Evolutionary conservation across 106 monocot genomes (phyloP), one percentile per base, ranked within the genome.

Genomic region (Posidonia australis): DNA sequence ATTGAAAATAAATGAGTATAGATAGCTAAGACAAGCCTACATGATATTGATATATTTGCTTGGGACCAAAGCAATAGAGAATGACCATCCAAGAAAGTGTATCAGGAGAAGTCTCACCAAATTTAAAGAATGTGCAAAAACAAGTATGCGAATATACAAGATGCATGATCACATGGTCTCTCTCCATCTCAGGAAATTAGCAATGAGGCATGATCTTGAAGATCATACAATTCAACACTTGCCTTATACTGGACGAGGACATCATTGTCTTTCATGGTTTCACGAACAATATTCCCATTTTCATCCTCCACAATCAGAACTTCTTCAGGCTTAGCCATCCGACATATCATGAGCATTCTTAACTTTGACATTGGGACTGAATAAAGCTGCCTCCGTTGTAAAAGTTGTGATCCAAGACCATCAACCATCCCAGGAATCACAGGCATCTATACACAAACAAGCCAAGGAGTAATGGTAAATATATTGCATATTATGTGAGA

Each of bases 221-320:
- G 0, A 64, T 17, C 25, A 55, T 61, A 43, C 42, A 21, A 12
- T 61, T 29, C 26, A 20, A 12, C 14, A 74, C 73, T 62, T 61
- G 83, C 98, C 91, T 99, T 99, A 67, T 99, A 99, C 62, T 99
- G 98, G 53, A 99, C 88, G 74, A 99, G 98, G 36, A 99, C 91
- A 74, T 99, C 98, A 70, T 91, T 87, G 71, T 99, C 98, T 70
- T 91, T 99, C 91, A 99, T 79, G 31, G 98, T 99, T 78, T 99
- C 98, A 44, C 98, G 90, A 19, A 99, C 98, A 68, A 99, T 99
- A 59, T 99, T 99, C 1, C 98, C 98, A 83, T 99, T 99, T 78
- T 99, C 98, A 76, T 99, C 98, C 74, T 99, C 98, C 65, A 99
- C 98, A 69, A 99, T 91, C 17, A 99, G 54, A 72, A 99, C 91